Percentiles rank a stretch among this genome's conserved stretches.
Conservation (phyloP, 352 stramenopile genomes). For the Phytophthora meadii region DNA sequence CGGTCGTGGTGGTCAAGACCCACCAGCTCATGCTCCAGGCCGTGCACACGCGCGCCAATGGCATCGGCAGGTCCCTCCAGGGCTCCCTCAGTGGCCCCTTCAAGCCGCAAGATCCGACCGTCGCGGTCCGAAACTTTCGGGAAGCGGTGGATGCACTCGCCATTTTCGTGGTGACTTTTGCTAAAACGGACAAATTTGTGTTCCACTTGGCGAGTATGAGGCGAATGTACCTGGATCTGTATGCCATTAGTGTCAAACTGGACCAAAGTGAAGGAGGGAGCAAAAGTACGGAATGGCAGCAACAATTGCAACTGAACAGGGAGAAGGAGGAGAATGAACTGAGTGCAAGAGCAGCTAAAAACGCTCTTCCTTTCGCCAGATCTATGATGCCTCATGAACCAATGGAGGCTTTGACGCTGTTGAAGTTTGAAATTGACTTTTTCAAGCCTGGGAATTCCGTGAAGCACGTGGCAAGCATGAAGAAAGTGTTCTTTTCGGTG, state of each 20-base stretch:
- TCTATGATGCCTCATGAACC: slow-evolving; percentile 35
- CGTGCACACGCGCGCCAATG: slow-evolving; percentile 9
- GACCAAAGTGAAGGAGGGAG: slow-evolving; percentile 1
- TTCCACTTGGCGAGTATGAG: slow-evolving; percentile 34
- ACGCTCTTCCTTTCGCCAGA: slow-evolving; percentile 32
- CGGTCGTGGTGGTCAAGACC: not conserved
- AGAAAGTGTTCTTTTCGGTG: slow-evolving; percentile 38
- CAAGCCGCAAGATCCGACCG: not conserved
- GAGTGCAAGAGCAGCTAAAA: slow-evolving; percentile 21
- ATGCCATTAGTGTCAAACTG: slow-evolving; percentile 4
- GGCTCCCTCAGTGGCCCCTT: not conserved
- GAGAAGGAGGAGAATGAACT: slow-evolving; percentile 24
- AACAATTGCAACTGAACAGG: slow-evolving; percentile 13
- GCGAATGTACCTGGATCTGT: slow-evolving; percentile 25
- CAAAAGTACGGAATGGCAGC: slow-evolving; percentile 4
- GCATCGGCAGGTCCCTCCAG: slow-evolving; percentile 7
- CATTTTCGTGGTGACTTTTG: slow-evolving; percentile 23
- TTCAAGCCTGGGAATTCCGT: slow-evolving; percentile 28
- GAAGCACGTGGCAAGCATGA: slow-evolving; percentile 36
- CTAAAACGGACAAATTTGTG: slow-evolving; percentile 26
- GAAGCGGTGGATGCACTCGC: not conserved
- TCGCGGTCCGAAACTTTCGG: not conserved
- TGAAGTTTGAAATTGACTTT: slow-evolving; percentile 44
- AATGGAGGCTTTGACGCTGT: slow-evolving; percentile 38
- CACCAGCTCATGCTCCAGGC: slow-evolving; percentile 22